phyloP scores from a whole-genome alignment of 1,139 yeast species.

The Hyphopichia pseudoburtonii region DNA sequence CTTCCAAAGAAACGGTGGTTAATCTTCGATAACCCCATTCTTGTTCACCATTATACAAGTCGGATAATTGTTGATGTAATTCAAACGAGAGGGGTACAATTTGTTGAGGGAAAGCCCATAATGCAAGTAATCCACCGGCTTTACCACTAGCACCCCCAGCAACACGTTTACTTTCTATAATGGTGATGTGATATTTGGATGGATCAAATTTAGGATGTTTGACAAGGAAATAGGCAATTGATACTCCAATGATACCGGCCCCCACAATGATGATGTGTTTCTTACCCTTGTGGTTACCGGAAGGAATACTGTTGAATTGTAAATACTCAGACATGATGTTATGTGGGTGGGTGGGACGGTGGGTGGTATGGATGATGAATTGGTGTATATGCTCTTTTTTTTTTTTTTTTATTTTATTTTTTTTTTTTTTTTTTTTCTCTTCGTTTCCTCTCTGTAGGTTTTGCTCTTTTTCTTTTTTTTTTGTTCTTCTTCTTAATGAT shows the following conservation, averaged over 20 bases:
- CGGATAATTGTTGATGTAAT: conserved; percentile 80
- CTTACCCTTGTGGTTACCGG: conserved; percentile 60
- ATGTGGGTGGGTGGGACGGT: no score
- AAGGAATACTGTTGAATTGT: conserved; percentile 44
- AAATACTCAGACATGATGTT: conserved; percentile 37
- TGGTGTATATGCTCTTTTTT: no score
- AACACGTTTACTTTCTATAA: conserved; percentile 87
- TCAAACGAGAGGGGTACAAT: conserved; percentile 86
- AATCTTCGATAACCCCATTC: conserved; percentile 94
- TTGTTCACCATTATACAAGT: conserved; percentile 71
- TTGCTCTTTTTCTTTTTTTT: no score
- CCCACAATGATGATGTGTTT: conserved; percentile 78
- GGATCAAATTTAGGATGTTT: conserved; percentile 80
- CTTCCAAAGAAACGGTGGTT: conserved; percentile 85
- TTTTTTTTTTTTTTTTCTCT: no score
- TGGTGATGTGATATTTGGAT: conserved; percentile 72
- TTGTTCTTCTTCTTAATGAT: no score
- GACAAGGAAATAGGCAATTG: conserved; percentile 87
- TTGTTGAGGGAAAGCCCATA: conserved; percentile 97
- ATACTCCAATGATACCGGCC: conserved; percentile 95
- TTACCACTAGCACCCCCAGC: conserved; percentile 98
- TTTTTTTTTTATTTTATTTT: no score
- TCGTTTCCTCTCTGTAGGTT: no score
- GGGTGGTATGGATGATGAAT: no score
- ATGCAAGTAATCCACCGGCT: conserved; percentile 92